Evolutionary conservation across 345 rosid genomes (phyloP).

Genomic region (Dovyalis caffra): DNA sequence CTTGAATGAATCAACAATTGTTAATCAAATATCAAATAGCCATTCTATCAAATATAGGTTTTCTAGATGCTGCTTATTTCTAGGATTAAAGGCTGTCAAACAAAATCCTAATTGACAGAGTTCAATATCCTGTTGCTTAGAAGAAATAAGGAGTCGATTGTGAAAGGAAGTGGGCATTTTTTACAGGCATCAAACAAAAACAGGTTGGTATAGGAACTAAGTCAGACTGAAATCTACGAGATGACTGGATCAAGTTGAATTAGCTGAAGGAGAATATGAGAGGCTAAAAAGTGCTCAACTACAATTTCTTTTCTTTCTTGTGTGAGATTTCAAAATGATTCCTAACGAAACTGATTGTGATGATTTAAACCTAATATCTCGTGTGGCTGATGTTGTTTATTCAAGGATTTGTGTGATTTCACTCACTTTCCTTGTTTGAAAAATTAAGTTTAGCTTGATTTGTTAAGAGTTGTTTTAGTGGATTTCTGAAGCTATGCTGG

Average conservation of each 20-base stretch:
- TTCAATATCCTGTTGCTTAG: not conserved
- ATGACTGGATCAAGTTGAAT: not conserved
- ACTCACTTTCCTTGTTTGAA: not conserved
- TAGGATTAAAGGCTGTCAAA: not conserved
- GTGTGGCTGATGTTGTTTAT: not conserved
- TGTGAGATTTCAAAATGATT: not conserved
- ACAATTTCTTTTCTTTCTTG: not conserved
- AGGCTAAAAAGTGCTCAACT: not conserved
- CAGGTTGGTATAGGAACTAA: not conserved
- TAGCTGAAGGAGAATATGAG: too few relatives aligned
- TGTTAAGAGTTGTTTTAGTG: not conserved
- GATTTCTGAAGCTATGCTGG: not conserved
- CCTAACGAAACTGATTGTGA: not conserved
- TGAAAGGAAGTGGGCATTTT: not conserved
- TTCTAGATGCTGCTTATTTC: not conserved
- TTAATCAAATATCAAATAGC: not conserved
- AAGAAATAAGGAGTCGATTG: not conserved
- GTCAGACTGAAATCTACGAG: not conserved
- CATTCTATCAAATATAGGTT: not conserved
- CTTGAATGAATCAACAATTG: not conserved
- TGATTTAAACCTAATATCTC: conserved; percentile 4
- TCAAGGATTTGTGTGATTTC: not conserved
- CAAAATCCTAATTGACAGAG: not conserved
- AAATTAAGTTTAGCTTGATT: not conserved
- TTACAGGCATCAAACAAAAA: not conserved